These are phyloP conservation scores for Alliaria petiolata DNA, from an alignment of 345 rosid species.

Conservation along the genomic window DNA sequence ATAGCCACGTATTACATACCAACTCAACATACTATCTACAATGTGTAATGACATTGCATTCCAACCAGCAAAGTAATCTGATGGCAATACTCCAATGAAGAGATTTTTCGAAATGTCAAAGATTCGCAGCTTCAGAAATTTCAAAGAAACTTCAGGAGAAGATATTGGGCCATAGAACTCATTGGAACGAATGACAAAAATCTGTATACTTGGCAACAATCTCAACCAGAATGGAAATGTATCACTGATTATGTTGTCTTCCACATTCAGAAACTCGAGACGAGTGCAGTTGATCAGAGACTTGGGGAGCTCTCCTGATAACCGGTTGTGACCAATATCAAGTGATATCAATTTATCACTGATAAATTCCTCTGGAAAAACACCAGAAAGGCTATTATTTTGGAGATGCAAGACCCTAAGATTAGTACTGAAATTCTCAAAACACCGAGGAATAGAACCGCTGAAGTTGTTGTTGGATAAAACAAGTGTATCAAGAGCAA, in stretches of 20 bases:
- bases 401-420: slow-evolving; percentile 2
- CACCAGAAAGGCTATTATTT: slow-evolving; percentile 25
- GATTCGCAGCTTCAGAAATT: slow-evolving; percentile 40
- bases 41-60: slow-evolving; percentile 11
- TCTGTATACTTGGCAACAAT: slow-evolving; percentile 24
- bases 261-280: slow-evolving; percentile 45
- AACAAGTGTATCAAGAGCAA: neutral
- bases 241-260: slow-evolving; percentile 36
- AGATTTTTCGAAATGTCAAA: slow-evolving; percentile 40
- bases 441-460: slow-evolving; percentile 28
- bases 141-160: neutral
- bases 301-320: slow-evolving; percentile 35
- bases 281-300: slow-evolving; percentile 31
- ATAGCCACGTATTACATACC: too few species aligned
- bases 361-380: slow-evolving; percentile 1
- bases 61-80: slow-evolving; percentile 16
- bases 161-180: slow-evolving; percentile 33
- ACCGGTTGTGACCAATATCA: slow-evolving; percentile 12
- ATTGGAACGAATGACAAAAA: slow-evolving; percentile 48
- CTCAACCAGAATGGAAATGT: slow-evolving; percentile 40
- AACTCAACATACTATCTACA: too few species aligned
- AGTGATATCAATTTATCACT: neutral
- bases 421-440: neutral
- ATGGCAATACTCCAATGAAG: slow-evolving; percentile 23
- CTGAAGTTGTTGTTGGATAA: slow-evolving; percentile 31